Evolutionary conservation across 2,329 filamentous ascomycete species (phyloP), one percentile per base, ranked within the genome.

Genomic region (Onygenales sp.): DNA sequence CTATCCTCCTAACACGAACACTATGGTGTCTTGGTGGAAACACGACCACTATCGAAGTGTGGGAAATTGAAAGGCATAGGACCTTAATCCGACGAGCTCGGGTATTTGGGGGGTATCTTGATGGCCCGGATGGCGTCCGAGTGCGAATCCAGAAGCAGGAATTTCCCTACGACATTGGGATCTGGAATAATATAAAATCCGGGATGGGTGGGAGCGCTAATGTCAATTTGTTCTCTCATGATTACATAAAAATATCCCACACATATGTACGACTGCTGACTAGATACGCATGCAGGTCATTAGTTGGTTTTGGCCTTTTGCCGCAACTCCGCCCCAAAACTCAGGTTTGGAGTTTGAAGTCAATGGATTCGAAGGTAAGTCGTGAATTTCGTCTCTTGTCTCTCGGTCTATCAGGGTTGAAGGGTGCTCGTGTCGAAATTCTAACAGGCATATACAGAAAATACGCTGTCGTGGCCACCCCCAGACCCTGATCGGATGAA

Each of bases 111-210:
- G 82, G 82, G 5, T 80, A 74, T 54, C 69, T 85, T 0, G 72
- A 80, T 37, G 79, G 75, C 0, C 80, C 81, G 0, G 78, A 82
- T 44, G 82, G 82, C 2, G 66, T 68, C 2, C 72, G 72, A 56
- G 61, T 85, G 6, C 70, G 69, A 10, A 80, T 85, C 45, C 66
- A 67, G 49, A 77, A 74, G 52, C 82, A 85, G 58, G 82, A 85
- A 57, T 85, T 83, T 57, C 82, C 82, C 0, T 85, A 83, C 62
- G 82, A 85, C 57, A 77, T 85, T 50, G 82, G 82, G 5, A 78
- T 85, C 51, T 82, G 74, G 71, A 61, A 68, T 2, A 85, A 85
- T 57, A 70, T 84, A 27, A 75, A 70, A 48, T 77, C 79, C 54
- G 78, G 77, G 14, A 84, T 85, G 81, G 80, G 79, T 0, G 76